These are phyloP conservation scores for Neurospora pannonica DNA, from an alignment of 495 filamentous ascomycete genomes.

Conservation along the genomic window DNA sequence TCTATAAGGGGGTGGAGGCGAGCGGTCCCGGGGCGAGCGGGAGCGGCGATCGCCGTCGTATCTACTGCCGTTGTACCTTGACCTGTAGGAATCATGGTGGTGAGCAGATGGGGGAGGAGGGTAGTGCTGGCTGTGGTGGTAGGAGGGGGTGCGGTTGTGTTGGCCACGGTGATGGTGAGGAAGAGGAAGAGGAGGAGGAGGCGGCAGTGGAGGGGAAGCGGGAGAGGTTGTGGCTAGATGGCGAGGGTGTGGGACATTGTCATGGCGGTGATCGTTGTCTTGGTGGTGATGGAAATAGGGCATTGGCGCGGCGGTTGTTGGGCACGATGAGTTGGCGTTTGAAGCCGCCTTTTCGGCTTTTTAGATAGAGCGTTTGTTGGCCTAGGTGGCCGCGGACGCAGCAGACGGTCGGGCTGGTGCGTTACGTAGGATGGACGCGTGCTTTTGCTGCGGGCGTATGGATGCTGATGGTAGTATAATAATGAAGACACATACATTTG, in stretches of 20 bases:
- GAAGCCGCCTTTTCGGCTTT: neutral
- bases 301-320: neutral
- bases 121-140: neutral
- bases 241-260: neutral
- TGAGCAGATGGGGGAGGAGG: conserved; percentile 8
- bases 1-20: conserved; percentile 35
- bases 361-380: neutral
- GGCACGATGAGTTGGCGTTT: neutral
- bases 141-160: neutral
- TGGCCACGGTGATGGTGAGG: neutral
- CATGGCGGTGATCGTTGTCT: neutral
- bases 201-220: neutral
- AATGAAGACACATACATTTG: neutral
- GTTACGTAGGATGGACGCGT: neutral
- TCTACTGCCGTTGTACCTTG: conserved; percentile 33
- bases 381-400: neutral
- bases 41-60: conserved; percentile 42
- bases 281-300: neutral
- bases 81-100: conserved; percentile 22
- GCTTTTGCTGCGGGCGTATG: neutral
- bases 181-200: neutral
- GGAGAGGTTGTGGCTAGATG: neutral
- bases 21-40: conserved; percentile 48
- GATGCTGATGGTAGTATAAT: neutral
- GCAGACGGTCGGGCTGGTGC: neutral